Evolutionary conservation across 2,329 filamentous ascomycete species (phyloP), one percentile per base, ranked within the genome.

Genomic region (Escovopsis weberi): DNA sequence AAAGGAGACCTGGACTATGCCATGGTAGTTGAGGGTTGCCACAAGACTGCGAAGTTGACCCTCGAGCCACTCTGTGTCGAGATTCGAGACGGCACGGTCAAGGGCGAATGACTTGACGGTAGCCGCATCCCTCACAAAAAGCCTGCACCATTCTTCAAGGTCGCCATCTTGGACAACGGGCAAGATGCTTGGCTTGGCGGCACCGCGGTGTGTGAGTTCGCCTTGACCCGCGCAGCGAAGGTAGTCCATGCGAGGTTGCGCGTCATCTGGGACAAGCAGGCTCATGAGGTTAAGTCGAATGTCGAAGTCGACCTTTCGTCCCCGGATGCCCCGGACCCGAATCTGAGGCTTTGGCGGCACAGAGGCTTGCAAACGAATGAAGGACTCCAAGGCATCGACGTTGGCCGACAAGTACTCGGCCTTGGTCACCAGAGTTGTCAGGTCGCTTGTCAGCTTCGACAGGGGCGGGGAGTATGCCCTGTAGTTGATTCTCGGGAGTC

Each of bases 331-430:
- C 3, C 59, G 59, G 41, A 76, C 64, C 42, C 67, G 62, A 19
- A 76, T 63, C 47, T 69, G 62, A 0, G 68, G 71, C 51, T 76
- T 76, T 6, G 73, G 72, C 18, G 72, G 72, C 0, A 76, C 59
- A 1, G 66, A 65, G 12, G 70, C 65, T 43, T 74, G 66, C 30
- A 58, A 53, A 33, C 67, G 65, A 26, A 76, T 52, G 19, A 75
- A 58, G 4, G 64, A 55, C 4, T 64, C 57, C 32, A 77, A 59
- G 6, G 67, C 68, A 12, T 55, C 53, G 26, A 62, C 61, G 43
- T 67, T 67, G 45, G 60, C 58, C 5, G 68, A 71, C 4, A 75
- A 59, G 48, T 69, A 66, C n/a, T 64, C 62, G 1, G 67, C 65
- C 36, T 65, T 62, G 40, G 67, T 67, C 19, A 62, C 64, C 43